These are phyloP conservation scores for Sphaceloma murrayae DNA, from an alignment of 2,329 filamentous ascomycete genomes.

Conservation along the genomic window DNA sequence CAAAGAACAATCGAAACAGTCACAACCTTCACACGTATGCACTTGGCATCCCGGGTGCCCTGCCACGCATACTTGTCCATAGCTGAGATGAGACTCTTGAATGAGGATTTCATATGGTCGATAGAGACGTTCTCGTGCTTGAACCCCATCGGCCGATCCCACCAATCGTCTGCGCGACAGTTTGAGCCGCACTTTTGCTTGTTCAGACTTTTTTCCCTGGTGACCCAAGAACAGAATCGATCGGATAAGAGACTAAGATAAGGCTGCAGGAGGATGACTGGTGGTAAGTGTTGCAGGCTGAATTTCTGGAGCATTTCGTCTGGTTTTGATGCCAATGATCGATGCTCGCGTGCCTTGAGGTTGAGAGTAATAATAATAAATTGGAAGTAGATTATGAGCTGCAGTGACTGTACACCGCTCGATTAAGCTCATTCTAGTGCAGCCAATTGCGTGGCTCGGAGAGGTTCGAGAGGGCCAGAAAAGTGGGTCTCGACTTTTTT, in stretches of 20 bases:
- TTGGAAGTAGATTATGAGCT: constrained; percentile 8
- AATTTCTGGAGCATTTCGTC: background rate
- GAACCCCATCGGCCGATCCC: constrained; percentile 8
- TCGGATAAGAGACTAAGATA: too few relatives aligned
- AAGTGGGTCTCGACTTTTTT: constrained; percentile 23
- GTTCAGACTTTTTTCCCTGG: constrained; percentile 21
- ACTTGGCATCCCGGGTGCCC: background rate
- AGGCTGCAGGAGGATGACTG: too few relatives aligned
- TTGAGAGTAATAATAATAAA: constrained; percentile 1
- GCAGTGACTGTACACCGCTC: constrained; percentile 7
- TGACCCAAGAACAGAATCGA: too few relatives aligned
- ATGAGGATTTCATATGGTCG: too few relatives aligned
- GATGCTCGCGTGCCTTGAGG: constrained; percentile 12
- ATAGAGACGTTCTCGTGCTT: constrained; percentile 1
- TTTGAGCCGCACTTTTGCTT: constrained; percentile 16
- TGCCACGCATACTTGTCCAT: too few relatives aligned
- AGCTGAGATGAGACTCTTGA: too few relatives aligned
- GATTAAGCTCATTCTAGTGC: background rate
- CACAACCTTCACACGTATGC: too few relatives aligned
- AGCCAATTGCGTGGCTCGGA: constrained; percentile 1
- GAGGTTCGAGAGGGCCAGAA: constrained; percentile 3
- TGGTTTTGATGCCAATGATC: constrained; percentile 6
- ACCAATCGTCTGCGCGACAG: constrained; percentile 13
- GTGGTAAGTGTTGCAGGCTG: too few relatives aligned
- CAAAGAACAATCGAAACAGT: too few relatives aligned